Conservation (phyloP, 768 basidiomycete species). For the Neoboletus magnificus region DNA sequence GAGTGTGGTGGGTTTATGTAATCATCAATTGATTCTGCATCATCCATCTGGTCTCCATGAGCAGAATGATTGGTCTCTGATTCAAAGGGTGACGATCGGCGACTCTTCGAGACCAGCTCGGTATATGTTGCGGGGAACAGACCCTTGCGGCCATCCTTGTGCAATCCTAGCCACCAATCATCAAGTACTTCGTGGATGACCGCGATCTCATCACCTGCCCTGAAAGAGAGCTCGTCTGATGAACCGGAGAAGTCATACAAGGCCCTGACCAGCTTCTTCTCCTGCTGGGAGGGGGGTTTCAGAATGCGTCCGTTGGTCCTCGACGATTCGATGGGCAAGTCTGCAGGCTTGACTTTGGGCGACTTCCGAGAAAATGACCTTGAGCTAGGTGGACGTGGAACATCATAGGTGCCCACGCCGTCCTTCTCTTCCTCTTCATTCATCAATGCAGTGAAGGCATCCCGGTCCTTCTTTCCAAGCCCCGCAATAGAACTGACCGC, state of each 20-base stretch:
- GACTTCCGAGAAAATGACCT: slow-evolving; percentile 31
- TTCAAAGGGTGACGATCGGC: slow-evolving; percentile 32
- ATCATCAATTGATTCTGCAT: slow-evolving; percentile 17
- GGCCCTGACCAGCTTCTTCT: slow-evolving; percentile 60
- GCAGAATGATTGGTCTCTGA: slow-evolving; percentile 21
- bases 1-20: slow-evolving; percentile 23
- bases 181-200: slow-evolving; percentile 80
- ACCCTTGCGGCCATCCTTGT: slow-evolving; percentile 60
- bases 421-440: slow-evolving; percentile 41
- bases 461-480: slow-evolving; percentile 54
- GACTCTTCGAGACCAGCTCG: slow-evolving; percentile 36
- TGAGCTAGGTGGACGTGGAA: slow-evolving; percentile 36
- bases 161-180: slow-evolving; percentile 89
- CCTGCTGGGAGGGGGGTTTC: slow-evolving; percentile 49
- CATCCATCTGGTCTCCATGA: slow-evolving; percentile 23
- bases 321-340: slow-evolving; percentile 24
- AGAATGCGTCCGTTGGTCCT: slow-evolving; percentile 39
- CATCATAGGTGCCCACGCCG: slow-evolving; percentile 18
- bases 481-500: slow-evolving; percentile 62
- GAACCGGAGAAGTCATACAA: slow-evolving; percentile 73
- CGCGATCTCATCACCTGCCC: slow-evolving; percentile 67
- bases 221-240: slow-evolving; percentile 76
- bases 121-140: slow-evolving; percentile 81
- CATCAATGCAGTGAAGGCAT: slow-evolving; percentile 56
- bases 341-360: slow-evolving; percentile 24